Conservation (phyloP, 306 rosid species). For the Luffa acutangula region DNA sequence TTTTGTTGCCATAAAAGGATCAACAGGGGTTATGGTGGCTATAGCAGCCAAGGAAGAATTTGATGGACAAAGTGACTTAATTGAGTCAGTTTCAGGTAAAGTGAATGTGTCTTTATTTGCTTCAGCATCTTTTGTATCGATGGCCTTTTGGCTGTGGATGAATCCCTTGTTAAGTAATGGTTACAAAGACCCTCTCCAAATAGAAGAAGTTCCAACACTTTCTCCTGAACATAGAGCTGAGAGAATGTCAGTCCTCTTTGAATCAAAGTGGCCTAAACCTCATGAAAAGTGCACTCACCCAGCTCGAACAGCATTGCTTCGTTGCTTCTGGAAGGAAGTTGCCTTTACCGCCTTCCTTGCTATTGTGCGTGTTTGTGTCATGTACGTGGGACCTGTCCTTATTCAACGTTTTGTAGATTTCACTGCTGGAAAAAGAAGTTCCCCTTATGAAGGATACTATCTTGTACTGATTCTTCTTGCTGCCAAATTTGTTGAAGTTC, state of each 20-base stretch:
- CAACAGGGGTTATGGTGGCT: constrained; percentile 41
- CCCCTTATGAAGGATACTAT: constrained; percentile 55
- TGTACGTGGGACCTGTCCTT: constrained; percentile 75
- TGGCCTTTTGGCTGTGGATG: constrained; percentile 87
- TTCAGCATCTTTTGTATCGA: constrained; percentile 61
- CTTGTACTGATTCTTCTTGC: constrained; percentile 64
- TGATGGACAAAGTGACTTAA: constrained; percentile 21
- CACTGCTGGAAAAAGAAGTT: constrained; percentile 71
- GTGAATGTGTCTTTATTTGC: constrained; percentile 53
- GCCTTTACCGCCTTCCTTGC: constrained; percentile 77
- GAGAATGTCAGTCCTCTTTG: constrained; percentile 53
- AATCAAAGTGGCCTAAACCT: constrained; percentile 72
- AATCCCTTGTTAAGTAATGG: constrained; percentile 81
- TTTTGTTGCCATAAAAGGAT: constrained; percentile 44
- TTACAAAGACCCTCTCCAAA: constrained; percentile 43
- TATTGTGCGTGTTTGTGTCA: constrained; percentile 44
- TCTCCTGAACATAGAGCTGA: constrained; percentile 73
- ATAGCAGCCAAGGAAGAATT: constrained; percentile 14
- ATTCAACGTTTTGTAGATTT: constrained; percentile 65
- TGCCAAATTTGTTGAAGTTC: constrained; percentile 59
- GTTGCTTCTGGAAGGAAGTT: constrained; percentile 69
- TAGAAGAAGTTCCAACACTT: constrained; percentile 67
- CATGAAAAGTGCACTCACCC: constrained; percentile 60
- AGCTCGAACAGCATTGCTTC: constrained; percentile 55
- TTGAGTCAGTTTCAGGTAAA: constrained; percentile 21